Evolutionary conservation across 2,329 filamentous ascomycete species (phyloP), one percentile per base, ranked within the genome.

Genomic region (Sporothrix humicola): DNA sequence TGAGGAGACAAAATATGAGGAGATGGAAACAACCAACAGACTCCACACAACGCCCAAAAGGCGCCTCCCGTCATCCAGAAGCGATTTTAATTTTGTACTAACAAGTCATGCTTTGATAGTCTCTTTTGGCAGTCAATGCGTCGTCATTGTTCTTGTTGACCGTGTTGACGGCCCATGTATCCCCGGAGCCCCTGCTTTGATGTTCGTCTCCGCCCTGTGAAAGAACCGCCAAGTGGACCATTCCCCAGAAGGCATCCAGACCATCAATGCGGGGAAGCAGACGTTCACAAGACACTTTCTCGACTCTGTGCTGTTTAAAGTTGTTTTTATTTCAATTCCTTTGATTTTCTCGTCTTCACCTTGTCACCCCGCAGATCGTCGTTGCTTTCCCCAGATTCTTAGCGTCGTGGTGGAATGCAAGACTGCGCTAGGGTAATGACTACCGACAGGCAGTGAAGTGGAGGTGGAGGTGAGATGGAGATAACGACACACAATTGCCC

Each of bases 351-450:
- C 46, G 46, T 50, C 17, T 3, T 17, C 10, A 50, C 31, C 31
- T 50, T 50, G 13, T 17, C 17, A 17, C 23, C 56, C 56, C 56
- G 56, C 23, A 58, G 23, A 58, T 31, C 56, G 23, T 15, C 56
- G 23, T 12, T 26, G 20, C 10, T 12, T 58, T 58, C 56, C 56
- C 56, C 56, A 58, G 56, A 31, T 31, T 58, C 56, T 12, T 31
- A 31, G 56, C 23, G 56, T 31, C 56, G 13, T 15, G 12, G 56
- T 17, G 56, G 13, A 26, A 26, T 20, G 56, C 56, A 9, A 13
- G 23, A 12, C 15, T 58, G 56, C 56, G 56, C 56, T 31, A 58
- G 56, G 56, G 26, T 58, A 31, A 31, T 58, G 23, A 58, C 56
- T 31, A 58, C 56, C 56, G 56, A 23, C 7, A 26, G 26, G 23